These are phyloP conservation scores for Ceratobasidium sp. DNA, from an alignment of 1,284 basidiomycete genomes.

Conservation along the genomic window DNA sequence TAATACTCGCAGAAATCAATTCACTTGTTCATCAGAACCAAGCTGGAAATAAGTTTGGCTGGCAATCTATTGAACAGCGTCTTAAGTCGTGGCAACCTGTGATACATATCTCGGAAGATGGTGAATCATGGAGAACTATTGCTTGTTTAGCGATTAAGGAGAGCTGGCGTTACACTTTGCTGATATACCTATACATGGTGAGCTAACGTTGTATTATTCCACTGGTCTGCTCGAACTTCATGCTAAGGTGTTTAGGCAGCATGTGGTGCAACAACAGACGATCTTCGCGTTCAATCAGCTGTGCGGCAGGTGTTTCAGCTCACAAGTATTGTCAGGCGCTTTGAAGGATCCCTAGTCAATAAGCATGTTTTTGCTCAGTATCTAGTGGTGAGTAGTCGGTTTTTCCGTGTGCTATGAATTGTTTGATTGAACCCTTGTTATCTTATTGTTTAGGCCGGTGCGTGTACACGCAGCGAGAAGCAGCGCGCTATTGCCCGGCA, in stretches of 20 bases:
- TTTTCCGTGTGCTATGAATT: neutral
- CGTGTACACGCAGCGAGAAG: constrained; percentile 23
- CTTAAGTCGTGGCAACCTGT: neutral
- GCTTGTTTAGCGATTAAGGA: constrained; percentile 11
- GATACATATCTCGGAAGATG: neutral
- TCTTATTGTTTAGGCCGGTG: constrained; percentile 3
- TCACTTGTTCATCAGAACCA: constrained; percentile 11
- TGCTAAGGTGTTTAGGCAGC: neutral
- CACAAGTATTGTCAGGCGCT: neutral
- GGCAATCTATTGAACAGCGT: constrained; percentile 14
- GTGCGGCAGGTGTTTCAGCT: constrained; percentile 29
- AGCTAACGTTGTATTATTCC: neutral
- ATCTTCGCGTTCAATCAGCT: constrained; percentile 9
- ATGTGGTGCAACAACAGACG: constrained; percentile 5
- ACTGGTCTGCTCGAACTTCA: neutral
- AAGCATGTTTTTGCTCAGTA: constrained; percentile 12
- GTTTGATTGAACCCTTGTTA: neutral
- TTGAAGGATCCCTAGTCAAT: neutral
- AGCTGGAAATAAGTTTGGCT: neutral
- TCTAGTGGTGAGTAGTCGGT: constrained; percentile 11
- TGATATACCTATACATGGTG: constrained; percentile 34
- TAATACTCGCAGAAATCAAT: constrained; percentile 27
- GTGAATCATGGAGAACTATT: constrained; percentile 19
- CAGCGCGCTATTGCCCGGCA: constrained; percentile 3
- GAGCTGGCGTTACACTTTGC: constrained; percentile 24